Evolutionary conservation across 495 filamentous ascomycete genomes (phyloP).

Genomic region (Aspergillus haitiensis): DNA sequence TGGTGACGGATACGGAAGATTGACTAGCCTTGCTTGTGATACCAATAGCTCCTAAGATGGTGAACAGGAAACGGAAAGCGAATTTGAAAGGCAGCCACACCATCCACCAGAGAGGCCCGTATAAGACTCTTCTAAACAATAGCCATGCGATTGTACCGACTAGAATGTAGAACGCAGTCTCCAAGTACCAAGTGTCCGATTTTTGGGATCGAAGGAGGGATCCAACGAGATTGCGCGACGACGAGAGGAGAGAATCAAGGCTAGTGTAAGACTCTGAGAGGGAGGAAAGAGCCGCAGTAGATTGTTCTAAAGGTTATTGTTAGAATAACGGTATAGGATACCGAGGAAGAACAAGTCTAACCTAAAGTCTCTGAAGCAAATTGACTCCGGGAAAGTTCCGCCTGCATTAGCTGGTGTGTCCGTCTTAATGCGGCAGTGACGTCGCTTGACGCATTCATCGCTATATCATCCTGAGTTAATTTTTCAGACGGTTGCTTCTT

Average conservation of each 20-base stretch:
- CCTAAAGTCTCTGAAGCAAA: constrained; percentile 85
- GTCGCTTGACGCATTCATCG: constrained; percentile 71
- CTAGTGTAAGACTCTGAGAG: constrained; percentile 76
- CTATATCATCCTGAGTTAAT: constrained; percentile 64
- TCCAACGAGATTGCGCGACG: constrained; percentile 69
- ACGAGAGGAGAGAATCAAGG: constrained; percentile 72
- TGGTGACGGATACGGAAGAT: constrained; percentile 26
- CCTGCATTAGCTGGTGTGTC: constrained; percentile 80
- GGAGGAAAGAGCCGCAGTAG: constrained; percentile 74
- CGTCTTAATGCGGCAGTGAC: constrained; percentile 81
- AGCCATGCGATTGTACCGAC: constrained; percentile 78
- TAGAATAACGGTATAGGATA: constrained; percentile 6
- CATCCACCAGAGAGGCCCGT: constrained; percentile 88
- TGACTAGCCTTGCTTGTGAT: constrained; percentile 36
- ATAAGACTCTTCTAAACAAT: constrained; percentile 76
- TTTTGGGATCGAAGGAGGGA: constrained; percentile 84
- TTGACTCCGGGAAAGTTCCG: constrained; percentile 76
- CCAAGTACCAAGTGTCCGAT: constrained; percentile 95
- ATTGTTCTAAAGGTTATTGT: constrained; percentile 51
- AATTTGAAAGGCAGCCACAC: constrained; percentile 75
- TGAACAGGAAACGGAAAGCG: constrained; percentile 51
- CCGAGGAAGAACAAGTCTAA: constrained; percentile 22
- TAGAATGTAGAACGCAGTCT: constrained; percentile 81
- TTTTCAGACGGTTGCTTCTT: constrained; percentile 43
- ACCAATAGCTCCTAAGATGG: constrained; percentile 41